A percentile compares a stretch with the other conserved stretches of the same genome.
phyloP scores from a whole-genome alignment of 495 filamentous ascomycete genomes.

The Friedmanniomyces endolithicus region DNA sequence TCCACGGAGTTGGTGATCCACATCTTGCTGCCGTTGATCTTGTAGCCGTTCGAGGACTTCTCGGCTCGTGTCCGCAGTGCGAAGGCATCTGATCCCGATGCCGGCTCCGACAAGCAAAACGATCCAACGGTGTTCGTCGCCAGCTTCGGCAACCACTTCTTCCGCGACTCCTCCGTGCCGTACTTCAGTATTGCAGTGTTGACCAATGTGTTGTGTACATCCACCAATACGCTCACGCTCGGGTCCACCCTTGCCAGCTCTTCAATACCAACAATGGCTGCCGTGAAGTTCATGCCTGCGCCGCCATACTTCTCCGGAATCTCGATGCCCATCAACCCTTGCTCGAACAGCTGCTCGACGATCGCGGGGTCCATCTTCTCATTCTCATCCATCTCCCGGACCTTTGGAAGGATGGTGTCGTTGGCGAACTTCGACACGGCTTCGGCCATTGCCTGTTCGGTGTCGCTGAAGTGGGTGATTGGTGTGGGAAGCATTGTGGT shows the following conservation, averaged over 20 bases:
- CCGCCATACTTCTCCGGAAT: slow-evolving; percentile 95
- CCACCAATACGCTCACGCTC: slow-evolving; percentile 81
- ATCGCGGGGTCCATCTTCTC: slow-evolving; percentile 83
- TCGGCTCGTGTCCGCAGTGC: slow-evolving; percentile 79
- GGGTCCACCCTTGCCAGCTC: slow-evolving; percentile 91
- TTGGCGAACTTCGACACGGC: slow-evolving; percentile 81
- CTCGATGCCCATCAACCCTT: slow-evolving; percentile 94
- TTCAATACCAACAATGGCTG: slow-evolving; percentile 92
- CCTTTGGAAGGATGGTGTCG: slow-evolving; percentile 80
- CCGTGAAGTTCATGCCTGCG: slow-evolving; percentile 96
- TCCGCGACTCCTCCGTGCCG: slow-evolving; percentile 59
- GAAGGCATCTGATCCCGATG: slow-evolving; percentile 89
- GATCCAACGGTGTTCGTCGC: slow-evolving; percentile 86
- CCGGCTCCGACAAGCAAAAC: slow-evolving; percentile 92
- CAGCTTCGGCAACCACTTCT: slow-evolving; percentile 74
- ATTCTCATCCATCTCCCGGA: slow-evolving; percentile 94
- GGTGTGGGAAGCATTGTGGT: slow-evolving; percentile 69
- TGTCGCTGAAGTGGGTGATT: slow-evolving; percentile 85
- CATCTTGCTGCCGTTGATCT: slow-evolving; percentile 89
- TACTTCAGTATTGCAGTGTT: slow-evolving; percentile 88
- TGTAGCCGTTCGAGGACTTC: slow-evolving; percentile 66
- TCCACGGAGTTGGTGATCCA: slow-evolving; percentile 98
- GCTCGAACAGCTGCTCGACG: slow-evolving; percentile 90
- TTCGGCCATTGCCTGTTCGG: slow-evolving; percentile 78
- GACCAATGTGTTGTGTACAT: slow-evolving; percentile 96